These are phyloP conservation scores for Pontederia crassipes DNA, from an alignment of 176 grass and related monocot genomes.

Conservation along the genomic window DNA sequence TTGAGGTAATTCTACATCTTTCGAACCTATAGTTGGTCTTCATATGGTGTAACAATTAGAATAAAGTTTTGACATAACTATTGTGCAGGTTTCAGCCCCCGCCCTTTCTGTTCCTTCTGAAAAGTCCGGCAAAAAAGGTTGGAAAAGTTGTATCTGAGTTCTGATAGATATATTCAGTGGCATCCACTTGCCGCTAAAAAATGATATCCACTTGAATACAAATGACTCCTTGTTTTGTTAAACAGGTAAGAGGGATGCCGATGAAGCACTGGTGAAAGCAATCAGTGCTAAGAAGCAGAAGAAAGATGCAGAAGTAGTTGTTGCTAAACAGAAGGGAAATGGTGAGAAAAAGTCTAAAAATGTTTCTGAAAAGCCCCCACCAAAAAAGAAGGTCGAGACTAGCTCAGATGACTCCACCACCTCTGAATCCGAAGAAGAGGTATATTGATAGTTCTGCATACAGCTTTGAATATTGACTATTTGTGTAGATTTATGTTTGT, in stretches of 20 bases:
- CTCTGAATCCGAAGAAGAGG: slow-evolving; percentile 30
- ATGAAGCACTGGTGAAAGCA: slow-evolving; percentile 40
- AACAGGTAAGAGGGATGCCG: slow-evolving; percentile 62
- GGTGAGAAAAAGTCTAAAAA: slow-evolving; percentile 46
- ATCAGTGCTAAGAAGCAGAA: slow-evolving; percentile 63
- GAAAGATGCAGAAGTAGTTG: slow-evolving; percentile 16
- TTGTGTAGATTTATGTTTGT: background rate
- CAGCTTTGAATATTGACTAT: background rate
- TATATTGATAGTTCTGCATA: background rate
- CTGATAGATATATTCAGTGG: background rate
- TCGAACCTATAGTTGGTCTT: no score
- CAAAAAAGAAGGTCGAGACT: slow-evolving; percentile 27
- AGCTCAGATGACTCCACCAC: slow-evolving; percentile 18
- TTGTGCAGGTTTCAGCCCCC: slow-evolving; percentile 13
- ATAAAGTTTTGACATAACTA: no score
- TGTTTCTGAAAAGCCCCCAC: slow-evolving; percentile 7
- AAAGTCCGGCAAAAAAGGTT: slow-evolving; percentile 70
- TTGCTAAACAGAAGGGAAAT: slow-evolving; percentile 1
- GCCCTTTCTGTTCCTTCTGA: slow-evolving; percentile 10
- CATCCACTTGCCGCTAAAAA: background rate
- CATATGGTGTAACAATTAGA: no score
- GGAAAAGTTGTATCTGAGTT: background rate
- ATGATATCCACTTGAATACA: background rate
- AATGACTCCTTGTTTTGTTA: background rate
- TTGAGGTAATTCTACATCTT: background rate